Base-by-base conservation (phyloP, 805 yeast species). In the Monosporozyma yasuniensis region DNA sequence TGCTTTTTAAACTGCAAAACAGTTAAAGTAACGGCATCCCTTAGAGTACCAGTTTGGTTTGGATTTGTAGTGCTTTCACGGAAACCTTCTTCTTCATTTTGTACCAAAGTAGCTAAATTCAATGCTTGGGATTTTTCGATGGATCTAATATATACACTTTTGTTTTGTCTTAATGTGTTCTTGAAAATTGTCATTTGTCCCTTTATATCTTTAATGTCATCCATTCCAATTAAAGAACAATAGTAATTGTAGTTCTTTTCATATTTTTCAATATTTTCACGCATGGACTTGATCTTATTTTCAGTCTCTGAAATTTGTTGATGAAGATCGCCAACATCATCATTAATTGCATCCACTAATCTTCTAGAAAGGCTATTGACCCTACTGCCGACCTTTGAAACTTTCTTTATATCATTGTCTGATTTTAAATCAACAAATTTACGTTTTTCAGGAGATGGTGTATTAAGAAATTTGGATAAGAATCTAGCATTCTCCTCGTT, bases 61-160 rank as follows among this genome's bases (percentile, higher is more conserved):
- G 23, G 47, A 2, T 42, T 42, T 27, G 52, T 48, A 14, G 37
- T 9, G 16, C 14, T 23, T 50, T 50, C 27, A 55, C 53, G 12
- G 58, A 35, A 7, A 12, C 46, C n/a, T 22, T 47, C 47, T 56
- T 79, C 87, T 54, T 80, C 80, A 35, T 69, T 72, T 52, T 81
- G 79, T 0, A 80, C 87, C 16, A 76, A 55, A 50, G 75, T 72
- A 0, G 86, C 87, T 52, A 80, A 60, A 53, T 75, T 75, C 57
- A 79, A 65, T 1, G 87, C 81, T 61, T 84, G 90, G 1, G 82
- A 70, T 45, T 85, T 74, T 61, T 84, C 90, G 43, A 77, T 61
- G 11, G 75, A 50, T 11, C 53, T 57, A n/a, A 50, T 44, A 19
- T 54, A 48, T 32, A 18, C 27, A 11, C 2, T 14, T 30, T 44